Conservation (phyloP, 2,329 filamentous ascomycete species). For the Fusarium ambrosium region DNA sequence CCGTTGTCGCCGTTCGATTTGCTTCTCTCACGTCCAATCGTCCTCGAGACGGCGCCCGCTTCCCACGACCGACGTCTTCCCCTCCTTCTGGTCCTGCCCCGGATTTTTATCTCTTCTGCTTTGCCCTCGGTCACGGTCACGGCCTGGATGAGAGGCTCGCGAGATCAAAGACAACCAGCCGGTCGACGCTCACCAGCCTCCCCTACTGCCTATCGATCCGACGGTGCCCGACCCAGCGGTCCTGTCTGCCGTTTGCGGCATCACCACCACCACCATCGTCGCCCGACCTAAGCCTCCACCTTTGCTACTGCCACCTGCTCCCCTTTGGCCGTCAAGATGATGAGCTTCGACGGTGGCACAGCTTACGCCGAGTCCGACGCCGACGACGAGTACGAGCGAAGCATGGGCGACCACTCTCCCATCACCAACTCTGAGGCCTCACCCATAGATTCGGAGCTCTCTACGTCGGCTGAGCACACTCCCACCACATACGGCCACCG, state of each 20-base stretch:
- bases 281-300: conserved; percentile 20
- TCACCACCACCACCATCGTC: conserved; percentile 24
- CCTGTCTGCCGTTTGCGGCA: conserved; percentile 25
- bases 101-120: conserved; percentile 14
- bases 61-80: conserved; percentile 22
- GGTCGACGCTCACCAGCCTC: conserved; percentile 22
- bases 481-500: conserved; percentile 82
- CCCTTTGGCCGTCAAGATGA: conserved; percentile 50
- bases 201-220: conserved; percentile 22
- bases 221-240: conserved; percentile 31
- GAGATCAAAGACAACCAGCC: conserved; percentile 21
- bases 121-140: conserved; percentile 22
- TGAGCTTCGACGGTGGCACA: conserved; percentile 75
- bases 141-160: conserved; percentile 38
- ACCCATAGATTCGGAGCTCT: conserved; percentile 79
- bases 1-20: conserved; percentile 30
- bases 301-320: conserved; percentile 28
- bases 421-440: conserved; percentile 78
- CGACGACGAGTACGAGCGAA: conserved; percentile 86
- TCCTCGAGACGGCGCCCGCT: conserved; percentile 27
- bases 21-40: conserved; percentile 35
- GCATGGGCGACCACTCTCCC: conserved; percentile 76
- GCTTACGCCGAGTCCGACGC: conserved; percentile 85
- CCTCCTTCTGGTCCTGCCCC: conserved; percentile 2
- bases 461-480: conserved; percentile 79